Percentiles rank a stretch among this genome's conserved stretches.
These are phyloP conservation scores for Carex parvula DNA, from an alignment of 176 grass and related monocot species.

Conservation along the genomic window DNA sequence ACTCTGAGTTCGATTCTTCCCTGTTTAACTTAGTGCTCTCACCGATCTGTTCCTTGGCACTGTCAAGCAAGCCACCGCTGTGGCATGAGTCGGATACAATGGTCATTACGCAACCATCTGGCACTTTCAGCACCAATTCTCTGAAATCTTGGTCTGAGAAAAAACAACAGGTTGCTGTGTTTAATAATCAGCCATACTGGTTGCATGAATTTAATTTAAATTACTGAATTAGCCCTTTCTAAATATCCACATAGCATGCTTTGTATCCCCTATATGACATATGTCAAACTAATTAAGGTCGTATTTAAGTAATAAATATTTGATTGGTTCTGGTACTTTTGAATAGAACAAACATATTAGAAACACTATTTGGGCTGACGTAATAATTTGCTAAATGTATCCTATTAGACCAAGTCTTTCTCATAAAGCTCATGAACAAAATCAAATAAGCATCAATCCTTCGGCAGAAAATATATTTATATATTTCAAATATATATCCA, in stretches of 20 bases:
- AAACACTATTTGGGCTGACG: background rate
- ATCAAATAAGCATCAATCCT: background rate
- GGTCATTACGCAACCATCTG: conserved; percentile 58
- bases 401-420: background rate
- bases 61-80: conserved; percentile 76
- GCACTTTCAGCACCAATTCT: conserved; percentile 61
- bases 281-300: background rate
- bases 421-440: background rate
- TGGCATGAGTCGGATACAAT: conserved; percentile 86
- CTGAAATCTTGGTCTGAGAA: conserved; percentile 77
- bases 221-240: background rate
- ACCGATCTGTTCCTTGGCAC: conserved; percentile 87
- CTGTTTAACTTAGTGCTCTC: conserved; percentile 48
- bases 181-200: background rate
- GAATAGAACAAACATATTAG: background rate
- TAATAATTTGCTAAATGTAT: background rate
- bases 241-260: background rate
- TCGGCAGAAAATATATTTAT: background rate
- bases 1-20: conserved; percentile 22
- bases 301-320: background rate
- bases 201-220: background rate
- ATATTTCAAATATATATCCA: background rate
- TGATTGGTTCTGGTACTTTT: background rate
- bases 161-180: background rate
- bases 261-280: background rate